Evolutionary conservation across 2,329 filamentous ascomycete species (phyloP).

Genomic region (Cadophora malorum): DNA sequence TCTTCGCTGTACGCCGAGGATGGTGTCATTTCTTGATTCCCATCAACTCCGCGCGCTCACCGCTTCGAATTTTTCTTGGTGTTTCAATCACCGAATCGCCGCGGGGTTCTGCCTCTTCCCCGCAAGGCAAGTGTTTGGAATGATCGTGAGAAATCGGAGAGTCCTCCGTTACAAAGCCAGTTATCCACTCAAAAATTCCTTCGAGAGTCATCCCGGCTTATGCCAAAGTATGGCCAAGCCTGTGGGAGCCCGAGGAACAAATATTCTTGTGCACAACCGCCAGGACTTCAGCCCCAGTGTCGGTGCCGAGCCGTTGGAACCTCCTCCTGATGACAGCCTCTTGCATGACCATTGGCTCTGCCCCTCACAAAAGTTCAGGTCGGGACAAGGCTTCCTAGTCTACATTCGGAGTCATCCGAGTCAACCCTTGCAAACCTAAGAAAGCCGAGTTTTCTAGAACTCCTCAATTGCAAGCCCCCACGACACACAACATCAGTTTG

Average conservation of each 20-base stretch:
- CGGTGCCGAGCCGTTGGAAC: neutral
- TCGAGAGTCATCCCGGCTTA: neutral
- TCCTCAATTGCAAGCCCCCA: neutral
- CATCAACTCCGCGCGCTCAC: neutral
- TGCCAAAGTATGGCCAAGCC: neutral
- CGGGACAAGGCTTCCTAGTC: slow-evolving; percentile 12
- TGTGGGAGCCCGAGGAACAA: neutral
- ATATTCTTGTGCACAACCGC: neutral
- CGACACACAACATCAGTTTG: slow-evolving; percentile 1
- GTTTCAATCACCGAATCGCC: neutral
- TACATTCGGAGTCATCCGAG: slow-evolving; percentile 3
- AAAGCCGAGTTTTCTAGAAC: neutral
- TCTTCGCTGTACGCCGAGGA: neutral
- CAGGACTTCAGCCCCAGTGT: neutral
- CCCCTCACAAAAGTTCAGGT: neutral
- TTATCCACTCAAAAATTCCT: neutral
- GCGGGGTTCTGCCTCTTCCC: neutral
- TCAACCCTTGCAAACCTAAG: slow-evolving; percentile 1
- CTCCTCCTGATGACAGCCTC: neutral
- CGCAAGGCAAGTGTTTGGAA: neutral
- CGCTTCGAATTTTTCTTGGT: neutral
- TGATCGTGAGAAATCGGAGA: neutral
- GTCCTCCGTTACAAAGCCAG: neutral
- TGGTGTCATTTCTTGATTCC: neutral
- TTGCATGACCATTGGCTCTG: neutral